phyloP scores from a whole-genome alignment of 1,139 yeast species.

The Trichomonascaceae sp. region DNA sequence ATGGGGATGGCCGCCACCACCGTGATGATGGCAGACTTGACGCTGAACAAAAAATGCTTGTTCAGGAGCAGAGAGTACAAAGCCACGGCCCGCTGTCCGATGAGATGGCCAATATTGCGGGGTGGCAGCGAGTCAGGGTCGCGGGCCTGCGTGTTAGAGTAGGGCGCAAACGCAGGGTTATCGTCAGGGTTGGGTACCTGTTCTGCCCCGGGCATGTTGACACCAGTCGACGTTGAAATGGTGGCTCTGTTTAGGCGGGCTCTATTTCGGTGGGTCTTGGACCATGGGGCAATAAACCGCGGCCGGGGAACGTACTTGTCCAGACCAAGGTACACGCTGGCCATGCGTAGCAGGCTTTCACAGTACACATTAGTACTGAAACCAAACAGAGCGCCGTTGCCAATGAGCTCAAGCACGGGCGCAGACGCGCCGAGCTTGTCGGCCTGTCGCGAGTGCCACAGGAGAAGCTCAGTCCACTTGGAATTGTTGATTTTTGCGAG shows the following conservation, averaged over 20 bases:
- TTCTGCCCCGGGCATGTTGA: constrained; percentile 1
- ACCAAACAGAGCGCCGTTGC: constrained; percentile 12
- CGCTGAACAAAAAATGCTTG: constrained; percentile 13
- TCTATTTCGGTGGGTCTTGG: constrained; percentile 6
- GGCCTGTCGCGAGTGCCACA: constrained; percentile 1
- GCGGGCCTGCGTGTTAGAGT: constrained; percentile 11
- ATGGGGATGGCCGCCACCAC: constrained; percentile 18
- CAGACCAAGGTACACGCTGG: constrained; percentile 7
- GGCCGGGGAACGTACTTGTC: constrained; percentile 13
- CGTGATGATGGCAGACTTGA: constrained; percentile 18
- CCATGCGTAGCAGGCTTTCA: constrained; percentile 1
- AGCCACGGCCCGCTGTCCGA: constrained; percentile 13
- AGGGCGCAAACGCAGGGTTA: constrained; percentile 6
- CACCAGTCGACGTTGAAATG: not conserved
- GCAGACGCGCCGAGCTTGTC: constrained; percentile 5
- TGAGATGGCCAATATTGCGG: constrained; percentile 16
- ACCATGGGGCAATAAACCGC: constrained; percentile 9
- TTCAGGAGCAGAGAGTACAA: constrained; percentile 9
- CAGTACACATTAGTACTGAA: constrained; percentile 4
- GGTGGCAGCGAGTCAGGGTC: constrained; percentile 26
- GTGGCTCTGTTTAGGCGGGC: constrained; percentile 3
- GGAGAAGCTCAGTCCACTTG: constrained; percentile 6
- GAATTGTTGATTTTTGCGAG: constrained; percentile 3
- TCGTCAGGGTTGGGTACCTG: constrained; percentile 6
- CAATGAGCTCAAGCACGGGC: constrained; percentile 6